Base-by-base conservation (phyloP, 2,329 filamentous ascomycete genomes). In the Salinomyces thailandicus region DNA sequence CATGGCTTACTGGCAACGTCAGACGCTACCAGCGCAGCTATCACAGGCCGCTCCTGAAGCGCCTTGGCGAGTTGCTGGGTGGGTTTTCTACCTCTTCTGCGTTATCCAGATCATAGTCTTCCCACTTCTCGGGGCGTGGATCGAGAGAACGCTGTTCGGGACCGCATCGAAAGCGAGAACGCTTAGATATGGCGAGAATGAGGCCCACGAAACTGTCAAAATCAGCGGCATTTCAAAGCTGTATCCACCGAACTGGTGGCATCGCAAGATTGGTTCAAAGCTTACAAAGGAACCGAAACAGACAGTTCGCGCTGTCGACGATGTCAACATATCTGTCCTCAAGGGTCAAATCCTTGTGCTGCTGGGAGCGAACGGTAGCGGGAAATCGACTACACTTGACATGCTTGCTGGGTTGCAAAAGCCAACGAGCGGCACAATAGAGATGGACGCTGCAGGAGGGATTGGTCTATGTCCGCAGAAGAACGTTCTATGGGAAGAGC, bases 381-480 rank as follows among this genome's bases (percentile, higher is more conserved):
- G 87, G 22, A 95, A 95, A 58, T 86, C 79, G 36, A 94, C 87
- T 0, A 93, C 86, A 0, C 69, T 95, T 3, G 85, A 94, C 53
- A 81, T 82, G 5, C 87, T 95, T 45, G 82, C 85, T 8, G 87
- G 87, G 3, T 72, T 89, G 34, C 85, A 80, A 49, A 81, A 75
- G 30, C 69, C 89, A 15, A 85, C 83, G 0, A 76, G 72, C 39
- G 87, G 87, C 2, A 69, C 70, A 3, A 91, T 95, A 46, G 75
- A 73, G 16, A 79, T 94, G 31, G 79, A 87, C 46, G 79, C 79
- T 1, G 79, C 76, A 7, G 83, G 83, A 7, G 85, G 84, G 0
- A 71, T 95, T 14, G 87, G 87, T 11, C 78, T 93, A 28, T 89
- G 85, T 38, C 87, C 87, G 0, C 87, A 95, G 57, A 87, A 89